Percentiles rank a stretch among this genome's conserved stretches.
phyloP scores from a whole-genome alignment of 257 asterid genomes.

The Paulownia fortunei region DNA sequence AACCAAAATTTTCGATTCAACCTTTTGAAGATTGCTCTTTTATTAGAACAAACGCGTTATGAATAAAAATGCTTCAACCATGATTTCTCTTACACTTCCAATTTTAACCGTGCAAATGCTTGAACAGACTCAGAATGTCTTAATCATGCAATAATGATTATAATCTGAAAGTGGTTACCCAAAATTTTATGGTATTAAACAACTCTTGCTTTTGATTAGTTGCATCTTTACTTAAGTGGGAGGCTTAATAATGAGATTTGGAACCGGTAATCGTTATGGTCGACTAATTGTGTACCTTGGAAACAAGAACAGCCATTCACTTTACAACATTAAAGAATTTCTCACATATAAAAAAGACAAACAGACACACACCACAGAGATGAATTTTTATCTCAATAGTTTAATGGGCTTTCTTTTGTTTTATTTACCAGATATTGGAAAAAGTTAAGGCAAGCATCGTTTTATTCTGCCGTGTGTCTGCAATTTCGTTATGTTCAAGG shows the following conservation, averaged over 20 bases:
- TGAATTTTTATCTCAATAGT: neutral
- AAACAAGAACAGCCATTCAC: neutral
- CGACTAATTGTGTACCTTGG: neutral
- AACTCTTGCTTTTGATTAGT: neutral
- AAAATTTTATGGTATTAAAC: neutral
- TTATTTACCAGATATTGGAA: neutral
- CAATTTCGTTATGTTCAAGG: slow-evolving; percentile 43
- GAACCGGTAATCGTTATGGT: neutral
- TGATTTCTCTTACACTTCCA: too few relatives aligned
- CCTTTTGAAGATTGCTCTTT: neutral
- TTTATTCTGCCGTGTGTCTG: slow-evolving; percentile 41
- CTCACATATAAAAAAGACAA: neutral
- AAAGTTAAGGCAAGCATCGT: slow-evolving; percentile 14
- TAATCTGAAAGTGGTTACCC: neutral
- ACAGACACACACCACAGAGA: neutral
- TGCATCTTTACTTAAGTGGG: neutral
- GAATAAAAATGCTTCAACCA: too few relatives aligned
- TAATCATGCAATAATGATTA: slow-evolving; percentile 3
- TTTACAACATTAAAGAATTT: neutral
- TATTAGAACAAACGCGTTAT: neutral
- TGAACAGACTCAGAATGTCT: slow-evolving; percentile 1
- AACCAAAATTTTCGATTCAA: too few relatives aligned
- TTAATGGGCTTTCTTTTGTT: neutral
- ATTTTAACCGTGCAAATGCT: neutral
- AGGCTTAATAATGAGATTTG: slow-evolving; percentile 6